phyloP scores from a whole-genome alignment of 2,329 filamentous ascomycete genomes.

The Alternaria conjuncta region DNA sequence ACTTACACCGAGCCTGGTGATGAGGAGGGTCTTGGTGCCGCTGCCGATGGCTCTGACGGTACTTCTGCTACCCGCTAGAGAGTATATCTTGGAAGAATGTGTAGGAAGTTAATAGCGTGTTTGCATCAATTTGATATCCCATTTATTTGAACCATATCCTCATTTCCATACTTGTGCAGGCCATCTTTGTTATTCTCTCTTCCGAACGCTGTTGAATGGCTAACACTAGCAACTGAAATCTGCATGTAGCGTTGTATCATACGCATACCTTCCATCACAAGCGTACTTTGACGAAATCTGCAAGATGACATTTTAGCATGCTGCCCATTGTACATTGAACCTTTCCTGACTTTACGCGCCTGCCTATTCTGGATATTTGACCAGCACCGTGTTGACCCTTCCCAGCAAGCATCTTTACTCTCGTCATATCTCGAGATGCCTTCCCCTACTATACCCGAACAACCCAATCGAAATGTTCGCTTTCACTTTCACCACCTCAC shows the following conservation, averaged over 20 bases:
- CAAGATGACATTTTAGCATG: neutral
- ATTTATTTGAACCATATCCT: neutral
- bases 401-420: too few relatives aligned
- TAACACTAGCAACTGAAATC: too few relatives aligned
- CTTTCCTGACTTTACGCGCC: neutral
- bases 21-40: slow-evolving; percentile 55
- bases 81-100: neutral
- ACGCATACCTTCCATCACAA: too few relatives aligned
- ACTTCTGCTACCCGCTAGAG: slow-evolving; percentile 27
- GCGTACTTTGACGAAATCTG: neutral
- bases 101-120: neutral
- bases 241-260: too few relatives aligned
- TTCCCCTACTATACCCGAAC: neutral
- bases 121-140: neutral
- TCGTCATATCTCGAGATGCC: too few relatives aligned
- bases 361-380: neutral
- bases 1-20: slow-evolving; percentile 60
- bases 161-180: too few relatives aligned
- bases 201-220: too few relatives aligned
- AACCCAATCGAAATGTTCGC: neutral
- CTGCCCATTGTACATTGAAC: neutral
- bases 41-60: slow-evolving; percentile 45
- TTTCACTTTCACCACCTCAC: neutral
- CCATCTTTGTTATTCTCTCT: too few relatives aligned
- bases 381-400: neutral